Evolutionary conservation across 1,139 yeast genomes (phyloP).

Genomic region (Debaryomyces singareniensis): DNA sequence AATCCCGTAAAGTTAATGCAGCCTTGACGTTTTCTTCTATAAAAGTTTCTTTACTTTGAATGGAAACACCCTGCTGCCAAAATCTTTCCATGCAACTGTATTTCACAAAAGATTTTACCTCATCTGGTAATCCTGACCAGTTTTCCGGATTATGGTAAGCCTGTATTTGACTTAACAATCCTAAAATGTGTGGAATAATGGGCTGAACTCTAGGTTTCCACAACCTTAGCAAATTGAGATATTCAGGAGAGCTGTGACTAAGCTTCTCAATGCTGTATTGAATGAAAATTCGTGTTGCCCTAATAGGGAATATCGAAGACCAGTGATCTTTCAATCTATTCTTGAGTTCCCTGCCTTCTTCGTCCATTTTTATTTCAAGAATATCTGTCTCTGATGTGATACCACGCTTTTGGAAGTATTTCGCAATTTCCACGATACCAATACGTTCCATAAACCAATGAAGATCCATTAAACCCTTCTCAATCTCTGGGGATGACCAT

Average conservation of each 20-base stretch:
- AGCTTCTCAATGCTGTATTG: constrained; percentile 93
- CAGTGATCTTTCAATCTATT: constrained; percentile 80
- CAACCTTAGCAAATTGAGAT: constrained; percentile 58
- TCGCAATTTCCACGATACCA: constrained; percentile 90
- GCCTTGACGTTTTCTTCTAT: constrained; percentile 94
- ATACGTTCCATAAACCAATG: constrained; percentile 98
- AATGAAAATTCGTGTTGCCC: constrained; percentile 91
- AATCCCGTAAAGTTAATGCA: constrained; percentile 86
- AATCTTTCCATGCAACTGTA: constrained; percentile 88
- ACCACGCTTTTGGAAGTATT: constrained; percentile 77
- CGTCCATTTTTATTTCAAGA: constrained; percentile 80
- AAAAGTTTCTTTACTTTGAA: constrained; percentile 89
- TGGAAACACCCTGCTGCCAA: constrained; percentile 98
- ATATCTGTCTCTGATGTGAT: constrained; percentile 74
- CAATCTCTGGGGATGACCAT: constrained; percentile 91
- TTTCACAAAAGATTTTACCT: constrained; percentile 84
- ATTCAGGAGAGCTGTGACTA: constrained; percentile 71
- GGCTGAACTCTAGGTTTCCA: constrained; percentile 96
- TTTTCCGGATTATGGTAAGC: constrained; percentile 91
- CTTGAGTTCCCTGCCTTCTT: constrained; percentile 73
- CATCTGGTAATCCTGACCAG: constrained; percentile 82
- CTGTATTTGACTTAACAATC: constrained; percentile 81
- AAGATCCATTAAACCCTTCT: constrained; percentile 79
- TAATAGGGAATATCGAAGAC: constrained; percentile 90
- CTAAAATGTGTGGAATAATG: constrained; percentile 83